Evolutionary conservation across 768 basidiomycete genomes (phyloP).

Genomic region (Hygrophorus russula): DNA sequence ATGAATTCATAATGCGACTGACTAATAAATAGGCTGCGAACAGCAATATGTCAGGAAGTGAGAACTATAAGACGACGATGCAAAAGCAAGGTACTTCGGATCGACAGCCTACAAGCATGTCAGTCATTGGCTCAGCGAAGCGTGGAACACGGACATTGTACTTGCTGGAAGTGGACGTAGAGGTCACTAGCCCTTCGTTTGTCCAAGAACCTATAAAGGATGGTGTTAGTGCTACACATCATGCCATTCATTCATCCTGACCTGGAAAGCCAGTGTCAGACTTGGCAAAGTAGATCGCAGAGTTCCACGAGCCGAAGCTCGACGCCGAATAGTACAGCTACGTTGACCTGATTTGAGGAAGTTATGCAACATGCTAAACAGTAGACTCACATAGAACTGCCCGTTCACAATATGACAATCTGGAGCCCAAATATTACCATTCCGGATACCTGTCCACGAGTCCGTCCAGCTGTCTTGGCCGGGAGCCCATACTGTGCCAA

Average conservation of each 20-base stretch:
- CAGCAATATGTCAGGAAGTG: background rate
- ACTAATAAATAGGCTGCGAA: conserved; percentile 21
- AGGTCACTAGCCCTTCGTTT: conserved; percentile 36
- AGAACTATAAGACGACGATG: background rate
- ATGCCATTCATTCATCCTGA: conserved; percentile 8
- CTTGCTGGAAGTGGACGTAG: conserved; percentile 24
- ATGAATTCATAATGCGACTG: background rate
- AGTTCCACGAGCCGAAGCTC: conserved; percentile 41
- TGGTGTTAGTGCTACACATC: no score
- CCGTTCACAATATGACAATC: conserved; percentile 24
- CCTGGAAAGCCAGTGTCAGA: conserved; percentile 37
- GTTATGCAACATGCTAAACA: background rate
- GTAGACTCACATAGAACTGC: conserved; percentile 17
- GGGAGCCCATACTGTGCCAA: conserved; percentile 33
- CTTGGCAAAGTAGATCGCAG: conserved; percentile 43
- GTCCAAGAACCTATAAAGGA: conserved; percentile 26
- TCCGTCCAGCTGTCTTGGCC: conserved; percentile 41
- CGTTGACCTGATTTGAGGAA: conserved; percentile 2
- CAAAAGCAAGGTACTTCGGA: conserved; percentile 28
- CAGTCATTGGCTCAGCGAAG: background rate
- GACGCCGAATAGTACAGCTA: conserved; percentile 47
- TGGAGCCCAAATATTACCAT: conserved; percentile 32
- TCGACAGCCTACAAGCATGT: conserved; percentile 32
- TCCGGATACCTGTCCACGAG: conserved; percentile 32
- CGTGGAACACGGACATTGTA: conserved; percentile 25